Conservation (phyloP, 2,329 filamentous ascomycete species). For the Xylariaceae sp. region DNA sequence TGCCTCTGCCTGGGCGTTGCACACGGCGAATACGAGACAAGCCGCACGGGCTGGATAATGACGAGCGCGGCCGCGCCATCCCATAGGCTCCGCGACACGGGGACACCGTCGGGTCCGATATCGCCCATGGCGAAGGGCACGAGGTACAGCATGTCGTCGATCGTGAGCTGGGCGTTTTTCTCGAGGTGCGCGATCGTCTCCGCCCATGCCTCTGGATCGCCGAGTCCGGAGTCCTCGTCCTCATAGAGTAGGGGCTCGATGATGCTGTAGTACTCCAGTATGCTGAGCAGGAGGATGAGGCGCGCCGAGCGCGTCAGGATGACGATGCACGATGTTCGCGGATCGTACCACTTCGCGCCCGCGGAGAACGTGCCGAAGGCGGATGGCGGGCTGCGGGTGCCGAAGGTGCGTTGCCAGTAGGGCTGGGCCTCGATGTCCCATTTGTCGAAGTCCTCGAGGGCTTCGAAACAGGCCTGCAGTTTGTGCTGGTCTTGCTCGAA, state of each 20-base stretch:
- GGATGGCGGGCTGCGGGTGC: slow-evolving; percentile 10
- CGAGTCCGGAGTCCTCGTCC: slow-evolving; percentile 5
- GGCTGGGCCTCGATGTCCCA: slow-evolving; percentile 15
- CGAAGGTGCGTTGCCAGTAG: slow-evolving; percentile 16
- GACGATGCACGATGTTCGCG: slow-evolving; percentile 18
- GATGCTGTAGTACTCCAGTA: slow-evolving; percentile 18
- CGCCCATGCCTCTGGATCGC: slow-evolving; percentile 13
- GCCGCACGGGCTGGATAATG: slow-evolving; percentile 15
- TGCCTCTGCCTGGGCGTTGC: slow-evolving; percentile 13
- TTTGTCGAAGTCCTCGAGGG: slow-evolving; percentile 15
- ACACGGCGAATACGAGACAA: slow-evolving; percentile 15
- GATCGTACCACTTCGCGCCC: slow-evolving; percentile 7
- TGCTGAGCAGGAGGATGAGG: slow-evolving; percentile 15
- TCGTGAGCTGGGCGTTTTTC: slow-evolving; percentile 6
- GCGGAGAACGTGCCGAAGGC: slow-evolving; percentile 12
- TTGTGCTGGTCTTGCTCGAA: slow-evolving; percentile 6
- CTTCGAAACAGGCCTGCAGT: slow-evolving; percentile 11
- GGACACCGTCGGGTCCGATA: slow-evolving; percentile 4
- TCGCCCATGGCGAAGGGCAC: slow-evolving; percentile 19
- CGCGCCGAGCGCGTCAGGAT: slow-evolving; percentile 16
- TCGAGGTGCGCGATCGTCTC: slow-evolving; percentile 13
- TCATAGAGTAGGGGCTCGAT: slow-evolving; percentile 1
- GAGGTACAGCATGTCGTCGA: slow-evolving; percentile 19
- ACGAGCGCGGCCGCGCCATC: slow-evolving; percentile 17
- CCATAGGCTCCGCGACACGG: not conserved